Percentiles rank a stretch among this genome's conserved stretches.
Evolutionary conservation across 805 yeast genomes (phyloP).

Genomic region (Monosporozyma solicola): DNA sequence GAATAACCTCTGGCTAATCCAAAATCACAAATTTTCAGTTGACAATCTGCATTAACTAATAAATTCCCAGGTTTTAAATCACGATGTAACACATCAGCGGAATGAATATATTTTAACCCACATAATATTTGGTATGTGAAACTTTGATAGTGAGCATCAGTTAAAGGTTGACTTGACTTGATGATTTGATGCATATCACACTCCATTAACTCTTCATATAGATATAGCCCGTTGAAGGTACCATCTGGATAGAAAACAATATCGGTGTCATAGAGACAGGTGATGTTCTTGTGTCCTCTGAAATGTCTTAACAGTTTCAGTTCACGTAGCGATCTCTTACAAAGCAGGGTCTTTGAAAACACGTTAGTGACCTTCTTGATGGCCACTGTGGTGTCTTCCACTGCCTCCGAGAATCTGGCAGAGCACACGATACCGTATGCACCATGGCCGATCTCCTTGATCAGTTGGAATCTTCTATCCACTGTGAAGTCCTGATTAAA

Average conservation of each 20-base stretch:
- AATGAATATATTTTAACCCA: slow-evolving; percentile 82
- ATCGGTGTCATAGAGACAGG: slow-evolving; percentile 90
- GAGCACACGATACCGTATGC: slow-evolving; percentile 97
- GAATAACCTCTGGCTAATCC: slow-evolving; percentile 92
- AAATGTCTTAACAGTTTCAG: slow-evolving; percentile 84
- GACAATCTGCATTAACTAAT: slow-evolving; percentile 92
- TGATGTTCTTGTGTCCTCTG: slow-evolving; percentile 92
- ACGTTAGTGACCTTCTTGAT: slow-evolving; percentile 94
- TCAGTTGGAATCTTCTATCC: slow-evolving; percentile 78
- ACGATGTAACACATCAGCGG: slow-evolving; percentile 87
- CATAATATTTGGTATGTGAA: slow-evolving; percentile 87
- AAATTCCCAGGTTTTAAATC: slow-evolving; percentile 92
- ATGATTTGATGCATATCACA: slow-evolving; percentile 98
- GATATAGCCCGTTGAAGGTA: slow-evolving; percentile 80
- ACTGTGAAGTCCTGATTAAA: slow-evolving; percentile 89
- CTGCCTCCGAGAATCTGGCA: slow-evolving; percentile 67
- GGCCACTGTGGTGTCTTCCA: slow-evolving; percentile 70
- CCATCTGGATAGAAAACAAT: slow-evolving; percentile 58
- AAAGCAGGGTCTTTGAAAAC: slow-evolving; percentile 79
- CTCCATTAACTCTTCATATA: slow-evolving; percentile 96
- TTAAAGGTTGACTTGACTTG: slow-evolving; percentile 83
- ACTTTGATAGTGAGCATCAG: slow-evolving; percentile 91
- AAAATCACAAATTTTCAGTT: slow-evolving; percentile 90
- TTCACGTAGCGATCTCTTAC: slow-evolving; percentile 88
- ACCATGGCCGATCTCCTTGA: slow-evolving; percentile 93